Conservation (phyloP, 805 yeast genomes). For the Wickerhamiella domercqiae region DNA sequence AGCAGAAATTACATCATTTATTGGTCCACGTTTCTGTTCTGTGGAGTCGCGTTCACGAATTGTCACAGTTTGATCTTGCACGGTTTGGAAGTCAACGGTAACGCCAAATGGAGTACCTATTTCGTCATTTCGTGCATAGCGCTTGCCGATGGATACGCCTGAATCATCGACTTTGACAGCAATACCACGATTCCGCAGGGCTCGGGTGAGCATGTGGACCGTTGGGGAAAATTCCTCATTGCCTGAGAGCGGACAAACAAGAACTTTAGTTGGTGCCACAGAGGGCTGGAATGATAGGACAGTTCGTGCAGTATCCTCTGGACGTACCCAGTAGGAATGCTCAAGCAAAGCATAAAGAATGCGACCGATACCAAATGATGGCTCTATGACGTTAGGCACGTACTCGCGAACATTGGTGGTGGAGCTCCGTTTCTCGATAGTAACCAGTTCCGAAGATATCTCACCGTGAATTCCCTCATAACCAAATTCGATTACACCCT, state of each 20-base stretch:
- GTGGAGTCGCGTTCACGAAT: conserved; percentile 96
- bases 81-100: conserved; percentile 89
- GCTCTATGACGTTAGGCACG: conserved; percentile 96
- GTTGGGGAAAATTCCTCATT: conserved; percentile 67
- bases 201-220: conserved; percentile 49
- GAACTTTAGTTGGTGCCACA: conserved; percentile 95
- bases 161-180: conserved; percentile 96
- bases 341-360: conserved; percentile 85
- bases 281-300: conserved; percentile 86
- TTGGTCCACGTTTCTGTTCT: conserved; percentile 86
- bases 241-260: conserved; percentile 84
- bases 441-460: conserved; percentile 55
- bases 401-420: conserved; percentile 88
- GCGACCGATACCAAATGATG: conserved; percentile 98
- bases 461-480: conserved; percentile 61
- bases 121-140: conserved; percentile 97
- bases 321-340: conserved; percentile 90
- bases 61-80: conserved; percentile 76
- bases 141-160: conserved; percentile 92
- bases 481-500: conserved; percentile 44
- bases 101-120: conserved; percentile 98
- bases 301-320: conserved; percentile 76
- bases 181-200: conserved; percentile 64
- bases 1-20: conserved; percentile 53
- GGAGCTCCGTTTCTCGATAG: conserved; percentile 61